Evolutionary conservation across 2,329 filamentous ascomycete genomes (phyloP).

Genomic region (Verticillium nonalfalfae): DNA sequence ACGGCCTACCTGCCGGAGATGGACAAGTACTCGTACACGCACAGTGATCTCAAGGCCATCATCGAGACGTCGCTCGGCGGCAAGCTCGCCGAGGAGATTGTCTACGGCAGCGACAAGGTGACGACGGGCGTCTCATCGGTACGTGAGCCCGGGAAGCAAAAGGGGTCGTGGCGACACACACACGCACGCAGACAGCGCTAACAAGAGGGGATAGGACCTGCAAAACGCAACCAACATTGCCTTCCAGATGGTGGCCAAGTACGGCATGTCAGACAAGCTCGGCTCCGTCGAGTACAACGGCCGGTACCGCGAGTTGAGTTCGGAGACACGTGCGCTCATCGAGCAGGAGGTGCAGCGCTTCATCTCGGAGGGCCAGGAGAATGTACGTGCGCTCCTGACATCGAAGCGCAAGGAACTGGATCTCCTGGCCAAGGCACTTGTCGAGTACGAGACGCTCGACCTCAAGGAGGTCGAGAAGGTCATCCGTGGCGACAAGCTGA

Average conservation of each 20-base stretch:
- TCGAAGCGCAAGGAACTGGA: slow-evolving; percentile 81
- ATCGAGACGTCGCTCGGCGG: slow-evolving; percentile 81
- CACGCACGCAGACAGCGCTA: slow-evolving; percentile 11
- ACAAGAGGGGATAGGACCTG: slow-evolving; percentile 59
- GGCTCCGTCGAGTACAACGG: slow-evolving; percentile 85
- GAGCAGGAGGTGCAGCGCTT: slow-evolving; percentile 83
- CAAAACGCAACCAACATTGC: slow-evolving; percentile 74
- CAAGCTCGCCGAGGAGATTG: slow-evolving; percentile 84
- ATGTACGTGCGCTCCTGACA: slow-evolving; percentile 65
- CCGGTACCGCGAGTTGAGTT: slow-evolving; percentile 75
- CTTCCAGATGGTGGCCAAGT: slow-evolving; percentile 80
- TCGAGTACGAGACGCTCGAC: slow-evolving; percentile 90
- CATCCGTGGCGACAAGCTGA: slow-evolving; percentile 76
- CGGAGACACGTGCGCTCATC: slow-evolving; percentile 79
- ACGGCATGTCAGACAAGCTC: slow-evolving; percentile 82
- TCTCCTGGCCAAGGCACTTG: slow-evolving; percentile 76
- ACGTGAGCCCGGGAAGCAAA: slow-evolving; percentile 27
- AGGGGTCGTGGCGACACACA: not conserved
- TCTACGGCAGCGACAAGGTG: slow-evolving; percentile 86
- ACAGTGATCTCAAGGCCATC: slow-evolving; percentile 71
- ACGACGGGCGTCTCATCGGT: slow-evolving; percentile 80
- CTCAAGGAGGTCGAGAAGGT: slow-evolving; percentile 88
- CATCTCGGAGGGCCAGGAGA: slow-evolving; percentile 73
- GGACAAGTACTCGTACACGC: slow-evolving; percentile 86
- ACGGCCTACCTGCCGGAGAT: slow-evolving; percentile 86